phyloP scores from a whole-genome alignment of 2,329 filamentous ascomycete species.

The Aureobasidium sp. region DNA sequence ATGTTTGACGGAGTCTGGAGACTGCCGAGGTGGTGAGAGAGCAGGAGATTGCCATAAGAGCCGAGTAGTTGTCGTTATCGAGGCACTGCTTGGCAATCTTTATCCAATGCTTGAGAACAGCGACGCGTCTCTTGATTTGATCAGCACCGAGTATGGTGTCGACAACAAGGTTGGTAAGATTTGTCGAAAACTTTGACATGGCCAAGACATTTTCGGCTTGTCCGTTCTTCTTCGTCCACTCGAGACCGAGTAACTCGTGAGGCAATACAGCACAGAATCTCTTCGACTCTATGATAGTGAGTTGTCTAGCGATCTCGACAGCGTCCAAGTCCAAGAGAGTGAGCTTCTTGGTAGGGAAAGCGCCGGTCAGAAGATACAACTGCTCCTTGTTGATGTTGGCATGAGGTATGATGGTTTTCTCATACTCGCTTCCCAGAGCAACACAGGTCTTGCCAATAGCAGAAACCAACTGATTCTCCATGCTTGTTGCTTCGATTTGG shows the following conservation, averaged over 20 bases:
- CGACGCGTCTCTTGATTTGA: constrained; percentile 88
- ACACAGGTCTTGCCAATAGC: constrained; percentile 83
- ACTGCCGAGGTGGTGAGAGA: constrained; percentile 89
- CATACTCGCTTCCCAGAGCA: constrained; percentile 59
- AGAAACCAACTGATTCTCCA: constrained; percentile 53
- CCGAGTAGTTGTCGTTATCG: constrained; percentile 91
- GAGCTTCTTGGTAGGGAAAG: neutral
- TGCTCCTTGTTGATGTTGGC: constrained; percentile 69
- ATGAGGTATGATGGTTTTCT: constrained; percentile 33
- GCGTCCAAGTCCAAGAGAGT: constrained; percentile 47
- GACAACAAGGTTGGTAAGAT: constrained; percentile 83
- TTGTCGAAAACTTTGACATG: constrained; percentile 87
- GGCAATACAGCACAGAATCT: constrained; percentile 89
- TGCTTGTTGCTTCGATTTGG: constrained; percentile 33
- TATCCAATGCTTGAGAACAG: constrained; percentile 94
- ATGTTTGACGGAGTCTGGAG: constrained; percentile 77
- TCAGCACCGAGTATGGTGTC: constrained; percentile 82
- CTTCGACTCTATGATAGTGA: constrained; percentile 84
- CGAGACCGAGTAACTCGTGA: constrained; percentile 81
- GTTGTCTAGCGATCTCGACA: constrained; percentile 79
- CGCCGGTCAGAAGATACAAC: constrained; percentile 52
- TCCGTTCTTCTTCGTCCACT: constrained; percentile 82
- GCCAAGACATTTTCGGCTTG: constrained; percentile 84
- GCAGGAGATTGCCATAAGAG: constrained; percentile 93
- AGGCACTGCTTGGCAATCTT: constrained; percentile 84